Base-by-base conservation (phyloP, 768 basidiomycete species). In the Lenzites betulinus region DNA sequence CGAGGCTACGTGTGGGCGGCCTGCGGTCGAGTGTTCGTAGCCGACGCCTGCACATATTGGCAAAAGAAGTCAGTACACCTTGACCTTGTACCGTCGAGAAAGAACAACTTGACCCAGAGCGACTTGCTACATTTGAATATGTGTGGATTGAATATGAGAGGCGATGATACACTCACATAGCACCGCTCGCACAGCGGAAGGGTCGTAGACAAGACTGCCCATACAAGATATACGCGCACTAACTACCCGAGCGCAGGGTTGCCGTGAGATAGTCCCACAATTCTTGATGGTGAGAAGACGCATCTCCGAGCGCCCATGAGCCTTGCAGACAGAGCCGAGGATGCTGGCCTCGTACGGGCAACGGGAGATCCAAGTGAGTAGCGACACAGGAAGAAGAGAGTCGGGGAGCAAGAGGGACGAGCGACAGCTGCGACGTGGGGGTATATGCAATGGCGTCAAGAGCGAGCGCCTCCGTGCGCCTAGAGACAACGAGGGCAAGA, bases 381-480 rank as follows among this genome's bases (percentile, higher is more conserved):
- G 25, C 7, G 28, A 28, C 25, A 25, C 16, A 22, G 16, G 6
- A 26, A 49, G 47, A 12, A n/a, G 22, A 9, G 1, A 46, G 7
- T 26, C 18, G 26, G 46, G 7, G 20, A 28, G 20, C 38, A 25
- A 43, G 30, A 42, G 39, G 56, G 43, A 22, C 46, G 38, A 30
- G 49, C 18, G 38, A 13, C 46, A 42, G 60, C 49, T 50, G 52
- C 41, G 18, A 28, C 25, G n/a, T 7, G 30, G 38, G 38, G 23
- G 54, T 56, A 61, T 61, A 61, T 55, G 49, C 43, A 44, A 26
- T 54, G 42, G 60, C 60, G 60, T 50, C 54, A 61, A 46, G 60
- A 47, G 20, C 33, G 49, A 13, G 60, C 60, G 60, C 59, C 48
- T 47, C 46, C 22, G 33, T 41, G 47, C 38, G 38, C 41, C 53